Conservation (phyloP, 768 basidiomycete species). For the Auriscalpium vulgare region DNA sequence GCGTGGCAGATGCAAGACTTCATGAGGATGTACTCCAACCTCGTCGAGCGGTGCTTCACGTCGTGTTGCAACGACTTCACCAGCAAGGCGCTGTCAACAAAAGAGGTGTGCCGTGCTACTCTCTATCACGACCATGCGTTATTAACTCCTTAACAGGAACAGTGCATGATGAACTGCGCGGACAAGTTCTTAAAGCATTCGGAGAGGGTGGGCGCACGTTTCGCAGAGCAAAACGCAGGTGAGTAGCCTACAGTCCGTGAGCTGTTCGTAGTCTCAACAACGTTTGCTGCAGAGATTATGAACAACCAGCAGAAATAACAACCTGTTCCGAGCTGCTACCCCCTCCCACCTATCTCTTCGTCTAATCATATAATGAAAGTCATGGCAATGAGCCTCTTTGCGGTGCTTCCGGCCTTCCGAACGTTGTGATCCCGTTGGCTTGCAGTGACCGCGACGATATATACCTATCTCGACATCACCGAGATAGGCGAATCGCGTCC, state of each 20-base stretch:
- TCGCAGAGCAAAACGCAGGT: constrained; percentile 92
- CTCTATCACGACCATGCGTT: background rate
- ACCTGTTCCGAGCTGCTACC: background rate
- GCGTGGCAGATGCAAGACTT: constrained; percentile 91
- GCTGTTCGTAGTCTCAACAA: constrained; percentile 1
- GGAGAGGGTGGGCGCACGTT: constrained; percentile 85
- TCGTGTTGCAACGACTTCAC: constrained; percentile 96
- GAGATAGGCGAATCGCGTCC: no score
- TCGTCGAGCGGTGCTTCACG: constrained; percentile 95
- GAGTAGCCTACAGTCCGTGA: constrained; percentile 22
- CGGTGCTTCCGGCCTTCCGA: no score
- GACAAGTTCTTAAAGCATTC: constrained; percentile 98
- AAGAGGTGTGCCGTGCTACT: constrained; percentile 55
- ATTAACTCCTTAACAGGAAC: constrained; percentile 44
- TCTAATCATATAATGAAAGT: background rate
- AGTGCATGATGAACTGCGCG: constrained; percentile 87
- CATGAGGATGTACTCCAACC: constrained; percentile 85
- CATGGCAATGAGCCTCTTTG: background rate
- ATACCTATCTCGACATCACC: no score
- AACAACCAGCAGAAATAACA: constrained; percentile 27
- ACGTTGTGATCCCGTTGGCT: no score
- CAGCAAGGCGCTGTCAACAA: constrained; percentile 84
- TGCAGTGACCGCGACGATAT: no score
- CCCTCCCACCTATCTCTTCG: background rate
- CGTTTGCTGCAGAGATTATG: constrained; percentile 30